These are phyloP conservation scores for Scorias spongiosa DNA, from an alignment of 2,329 filamentous ascomycete species.

Conservation along the genomic window DNA sequence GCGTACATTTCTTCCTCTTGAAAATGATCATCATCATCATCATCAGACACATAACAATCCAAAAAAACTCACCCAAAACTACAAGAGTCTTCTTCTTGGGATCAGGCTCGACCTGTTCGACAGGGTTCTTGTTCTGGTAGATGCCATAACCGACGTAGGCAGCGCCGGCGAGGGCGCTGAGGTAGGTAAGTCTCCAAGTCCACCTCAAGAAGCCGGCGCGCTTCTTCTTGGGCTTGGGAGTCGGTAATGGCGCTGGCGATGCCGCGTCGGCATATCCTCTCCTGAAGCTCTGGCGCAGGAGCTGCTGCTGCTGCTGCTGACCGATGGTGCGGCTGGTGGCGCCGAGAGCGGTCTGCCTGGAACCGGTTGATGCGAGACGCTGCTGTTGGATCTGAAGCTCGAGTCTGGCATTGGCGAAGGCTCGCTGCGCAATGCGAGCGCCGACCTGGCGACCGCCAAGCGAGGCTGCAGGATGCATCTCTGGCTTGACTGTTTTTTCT, in stretches of 20 bases:
- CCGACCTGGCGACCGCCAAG: not conserved
- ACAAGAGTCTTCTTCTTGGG: conserved; percentile 93
- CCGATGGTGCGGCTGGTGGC: not conserved
- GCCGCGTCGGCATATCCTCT: conserved; percentile 16
- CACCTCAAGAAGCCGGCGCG: conserved; percentile 57
- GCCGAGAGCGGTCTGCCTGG: not conserved
- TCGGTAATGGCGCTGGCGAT: conserved; percentile 9
- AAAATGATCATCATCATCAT: not conserved
- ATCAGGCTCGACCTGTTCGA: conserved; percentile 63
- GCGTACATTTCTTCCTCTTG: not conserved
- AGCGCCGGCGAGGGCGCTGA: conserved; percentile 54
- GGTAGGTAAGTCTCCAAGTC: conserved; percentile 69
- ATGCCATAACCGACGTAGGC: conserved; percentile 66
- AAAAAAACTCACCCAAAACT: conserved; percentile 54
- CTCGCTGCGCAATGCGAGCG: not conserved
- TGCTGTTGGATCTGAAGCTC: not conserved
- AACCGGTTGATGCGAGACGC: not conserved
- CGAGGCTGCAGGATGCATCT: not conserved
- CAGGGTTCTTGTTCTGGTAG: conserved; percentile 68
- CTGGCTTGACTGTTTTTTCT: too few species aligned
- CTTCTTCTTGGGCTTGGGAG: conserved; percentile 35
- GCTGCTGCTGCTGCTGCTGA: not conserved
- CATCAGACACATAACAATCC: not conserved
- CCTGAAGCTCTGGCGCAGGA: conserved; percentile 11
- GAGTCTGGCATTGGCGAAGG: not conserved